Evolutionary conservation across 441 rosid species (phyloP).

Genomic region (Capsella rubella): DNA sequence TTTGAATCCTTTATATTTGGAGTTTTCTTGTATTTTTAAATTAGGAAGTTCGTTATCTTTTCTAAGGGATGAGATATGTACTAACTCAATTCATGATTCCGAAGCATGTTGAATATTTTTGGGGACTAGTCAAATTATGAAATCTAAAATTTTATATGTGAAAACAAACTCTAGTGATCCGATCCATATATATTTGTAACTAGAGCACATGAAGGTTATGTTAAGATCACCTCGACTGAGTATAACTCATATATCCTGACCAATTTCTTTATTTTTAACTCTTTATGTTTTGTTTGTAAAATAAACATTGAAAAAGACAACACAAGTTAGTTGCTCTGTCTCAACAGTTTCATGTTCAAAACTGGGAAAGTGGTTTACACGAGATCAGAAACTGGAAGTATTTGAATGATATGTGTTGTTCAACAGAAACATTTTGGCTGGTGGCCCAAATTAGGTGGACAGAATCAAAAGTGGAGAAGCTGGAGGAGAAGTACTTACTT

Average conservation of each 20-base stretch:
- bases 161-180: not conserved
- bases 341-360: conserved; percentile 41
- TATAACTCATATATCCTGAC: not conserved
- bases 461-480: conserved; percentile 61
- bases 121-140: not conserved
- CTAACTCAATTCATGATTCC: conserved; percentile 18
- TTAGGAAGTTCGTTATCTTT: not conserved
- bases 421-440: conserved; percentile 28
- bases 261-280: not conserved
- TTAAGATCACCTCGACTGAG: conserved; percentile 25
- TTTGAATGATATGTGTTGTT: conserved; percentile 20
- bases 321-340: conserved; percentile 40
- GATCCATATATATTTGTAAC: not conserved
- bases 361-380: conserved; percentile 36
- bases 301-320: conserved; percentile 42
- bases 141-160: not conserved
- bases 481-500: conserved; percentile 74
- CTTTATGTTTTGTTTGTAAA: conserved; percentile 36
- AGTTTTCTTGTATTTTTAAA: conserved; percentile 21
- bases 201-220: conserved; percentile 10
- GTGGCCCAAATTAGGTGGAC: conserved; percentile 36
- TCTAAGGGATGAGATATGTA: not conserved
- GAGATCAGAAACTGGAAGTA: conserved; percentile 26
- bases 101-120: not conserved
- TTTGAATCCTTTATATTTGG: conserved; percentile 39